phyloP scores from a whole-genome alignment of 208 protist species.

The Leishmania lainsoni region DNA sequence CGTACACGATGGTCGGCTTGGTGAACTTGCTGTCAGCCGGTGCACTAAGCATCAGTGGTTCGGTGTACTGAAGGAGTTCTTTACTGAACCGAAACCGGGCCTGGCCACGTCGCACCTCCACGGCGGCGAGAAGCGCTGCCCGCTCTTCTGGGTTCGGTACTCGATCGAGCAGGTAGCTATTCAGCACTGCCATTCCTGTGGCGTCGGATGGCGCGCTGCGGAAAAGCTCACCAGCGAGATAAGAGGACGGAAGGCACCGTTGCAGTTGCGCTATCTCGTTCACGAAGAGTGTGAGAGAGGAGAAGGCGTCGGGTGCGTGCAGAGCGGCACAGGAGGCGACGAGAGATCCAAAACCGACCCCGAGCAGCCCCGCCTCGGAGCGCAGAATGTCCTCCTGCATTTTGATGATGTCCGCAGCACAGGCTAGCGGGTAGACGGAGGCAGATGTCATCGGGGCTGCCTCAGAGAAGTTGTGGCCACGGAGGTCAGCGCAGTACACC shows the following conservation, averaged over 20 bases:
- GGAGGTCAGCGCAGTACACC: conserved; percentile 79
- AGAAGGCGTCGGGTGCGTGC: conserved; percentile 54
- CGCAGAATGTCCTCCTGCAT: conserved; percentile 57
- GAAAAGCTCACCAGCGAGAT: conserved; percentile 37
- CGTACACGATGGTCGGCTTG: conserved; percentile 51
- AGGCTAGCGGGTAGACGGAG: conserved; percentile 39
- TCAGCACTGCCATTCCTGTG: conserved; percentile 37
- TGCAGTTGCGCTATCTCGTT: conserved; percentile 48
- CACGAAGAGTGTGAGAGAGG: conserved; percentile 68
- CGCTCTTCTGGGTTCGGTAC: conserved; percentile 51
- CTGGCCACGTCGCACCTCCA: conserved; percentile 34
- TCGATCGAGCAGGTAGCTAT: conserved; percentile 43
- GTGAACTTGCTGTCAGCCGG: conserved; percentile 29
- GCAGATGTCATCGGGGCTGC: conserved; percentile 18
- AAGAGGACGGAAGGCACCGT: conserved; percentile 35
- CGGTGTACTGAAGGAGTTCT: conserved; percentile 34
- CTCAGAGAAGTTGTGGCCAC: conserved; percentile 73
- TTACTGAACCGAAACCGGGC: conserved; percentile 50
- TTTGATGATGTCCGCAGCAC: conserved; percentile 60
- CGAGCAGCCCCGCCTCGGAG: conserved; percentile 46
- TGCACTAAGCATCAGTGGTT: conserved; percentile 19
- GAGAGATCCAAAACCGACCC: conserved; percentile 79
- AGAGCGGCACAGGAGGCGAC: conserved; percentile 64
- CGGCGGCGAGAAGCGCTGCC: conserved; percentile 52
- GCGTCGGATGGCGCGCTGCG: conserved; percentile 23